These are phyloP conservation scores for Globisporangium rhizosaccharum DNA, from an alignment of 352 stramenopile genomes.

Conservation along the genomic window DNA sequence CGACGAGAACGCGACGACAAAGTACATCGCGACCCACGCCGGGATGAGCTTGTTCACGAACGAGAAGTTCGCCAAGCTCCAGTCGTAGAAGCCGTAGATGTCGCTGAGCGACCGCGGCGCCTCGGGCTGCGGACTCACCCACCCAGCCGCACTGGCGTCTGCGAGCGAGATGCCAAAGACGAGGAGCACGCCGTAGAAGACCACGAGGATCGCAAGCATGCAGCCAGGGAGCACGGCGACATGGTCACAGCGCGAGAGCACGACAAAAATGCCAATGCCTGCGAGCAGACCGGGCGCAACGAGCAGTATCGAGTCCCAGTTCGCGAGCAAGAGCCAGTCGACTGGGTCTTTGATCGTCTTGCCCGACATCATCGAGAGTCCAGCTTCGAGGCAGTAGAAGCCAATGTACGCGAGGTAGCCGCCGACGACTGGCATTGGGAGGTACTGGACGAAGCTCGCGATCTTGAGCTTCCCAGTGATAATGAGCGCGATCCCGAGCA, in stretches of 20 bases:
- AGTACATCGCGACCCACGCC: constrained; percentile 96
- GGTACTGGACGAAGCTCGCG: constrained; percentile 95
- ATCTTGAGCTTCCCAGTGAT: constrained; percentile 93
- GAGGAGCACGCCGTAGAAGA: constrained; percentile 83
- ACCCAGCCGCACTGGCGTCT: constrained; percentile 88
- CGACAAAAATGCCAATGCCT: constrained; percentile 79
- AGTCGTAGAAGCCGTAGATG: constrained; percentile 81
- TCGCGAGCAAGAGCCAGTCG: constrained; percentile 82
- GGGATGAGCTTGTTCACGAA: constrained; percentile 71
- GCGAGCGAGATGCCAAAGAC: constrained; percentile 70
- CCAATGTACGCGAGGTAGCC: constrained; percentile 98
- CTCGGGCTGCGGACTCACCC: constrained; percentile 82
- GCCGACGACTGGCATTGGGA: constrained; percentile 96
- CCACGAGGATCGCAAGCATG: constrained; percentile 86
- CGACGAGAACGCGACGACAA: constrained; percentile 97
- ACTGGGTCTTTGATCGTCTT: constrained; percentile 85
- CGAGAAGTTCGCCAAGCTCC: constrained; percentile 48
- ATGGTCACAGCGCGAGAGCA: constrained; percentile 77
- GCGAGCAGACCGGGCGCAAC: constrained; percentile 82
- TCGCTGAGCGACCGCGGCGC: constrained; percentile 53
- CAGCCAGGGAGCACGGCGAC: constrained; percentile 78
- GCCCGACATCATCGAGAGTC: constrained; percentile 85
- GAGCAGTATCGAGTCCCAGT: constrained; percentile 74
- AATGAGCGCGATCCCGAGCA: constrained; percentile 92
- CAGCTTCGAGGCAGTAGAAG: constrained; percentile 83